phyloP scores from a whole-genome alignment of 495 filamentous ascomycete species.

The Neurospora sp. region DNA sequence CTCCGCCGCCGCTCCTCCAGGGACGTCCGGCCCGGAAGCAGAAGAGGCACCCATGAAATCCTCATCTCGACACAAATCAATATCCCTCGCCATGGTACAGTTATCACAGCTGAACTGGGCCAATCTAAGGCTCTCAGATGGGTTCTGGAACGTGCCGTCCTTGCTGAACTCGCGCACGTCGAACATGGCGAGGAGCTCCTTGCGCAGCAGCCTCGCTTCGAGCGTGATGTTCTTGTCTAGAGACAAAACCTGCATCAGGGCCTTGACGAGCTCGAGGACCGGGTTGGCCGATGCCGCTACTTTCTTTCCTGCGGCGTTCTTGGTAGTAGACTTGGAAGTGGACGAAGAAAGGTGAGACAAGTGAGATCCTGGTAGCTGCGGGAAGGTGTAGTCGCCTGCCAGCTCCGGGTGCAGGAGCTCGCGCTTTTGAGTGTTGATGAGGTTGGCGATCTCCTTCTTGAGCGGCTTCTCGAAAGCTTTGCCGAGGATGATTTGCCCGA shows the following conservation, averaged over 20 bases:
- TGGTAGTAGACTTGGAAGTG: neutral
- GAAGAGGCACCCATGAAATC: conserved; percentile 48
- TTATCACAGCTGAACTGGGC: conserved; percentile 71
- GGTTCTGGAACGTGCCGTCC: conserved; percentile 80
- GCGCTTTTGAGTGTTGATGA: conserved; percentile 74
- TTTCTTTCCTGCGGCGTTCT: neutral
- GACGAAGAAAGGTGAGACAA: conserved; percentile 10
- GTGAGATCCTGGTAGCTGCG: conserved; percentile 70
- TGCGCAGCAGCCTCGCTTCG: conserved; percentile 76
- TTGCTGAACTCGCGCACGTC: conserved; percentile 89
- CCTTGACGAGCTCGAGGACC: conserved; percentile 79
- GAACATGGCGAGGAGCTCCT: conserved; percentile 80
- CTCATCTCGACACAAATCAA: conserved; percentile 92
- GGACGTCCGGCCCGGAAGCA: no score
- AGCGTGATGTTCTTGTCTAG: conserved; percentile 80
- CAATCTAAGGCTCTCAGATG: conserved; percentile 62
- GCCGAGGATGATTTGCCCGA: conserved; percentile 49
- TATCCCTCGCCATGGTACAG: conserved; percentile 78
- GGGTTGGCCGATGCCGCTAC: conserved; percentile 55
- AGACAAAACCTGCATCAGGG: conserved; percentile 79
- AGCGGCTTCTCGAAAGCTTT: conserved; percentile 77
- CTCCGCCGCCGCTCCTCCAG: conserved; percentile 4
- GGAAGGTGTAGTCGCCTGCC: conserved; percentile 79
- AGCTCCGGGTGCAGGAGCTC: conserved; percentile 87
- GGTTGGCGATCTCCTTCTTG: conserved; percentile 70